These are phyloP conservation scores for Ogataea pignaliae DNA, from an alignment of 805 yeast species.

Conservation along the genomic window DNA sequence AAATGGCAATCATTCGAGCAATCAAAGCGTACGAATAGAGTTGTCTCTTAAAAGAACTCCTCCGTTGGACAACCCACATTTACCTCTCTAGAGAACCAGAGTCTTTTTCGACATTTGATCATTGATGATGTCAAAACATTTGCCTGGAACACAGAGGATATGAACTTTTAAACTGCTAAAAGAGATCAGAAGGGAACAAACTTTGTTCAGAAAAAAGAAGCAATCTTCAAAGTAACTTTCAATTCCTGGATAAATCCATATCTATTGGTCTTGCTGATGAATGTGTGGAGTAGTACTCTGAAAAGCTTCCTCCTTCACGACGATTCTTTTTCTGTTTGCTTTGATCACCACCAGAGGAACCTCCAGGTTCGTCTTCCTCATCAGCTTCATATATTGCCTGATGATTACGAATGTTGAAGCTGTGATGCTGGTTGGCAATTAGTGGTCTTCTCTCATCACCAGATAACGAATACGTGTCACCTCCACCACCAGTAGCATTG, in stretches of 20 bases:
- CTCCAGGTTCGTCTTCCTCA: slow-evolving; percentile 2
- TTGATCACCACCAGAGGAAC: not conserved
- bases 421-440: not conserved
- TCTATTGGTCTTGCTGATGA: slow-evolving; percentile 25
- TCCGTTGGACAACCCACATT: too few relatives aligned
- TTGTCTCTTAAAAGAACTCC: too few relatives aligned
- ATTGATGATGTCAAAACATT: too few relatives aligned
- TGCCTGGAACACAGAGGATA: too few relatives aligned
- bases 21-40: too few relatives aligned
- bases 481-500: not conserved
- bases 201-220: too few relatives aligned
- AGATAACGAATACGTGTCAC: too few relatives aligned
- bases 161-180: too few relatives aligned
- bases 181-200: too few relatives aligned
- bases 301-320: slow-evolving; percentile 13
- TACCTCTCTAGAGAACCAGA: too few relatives aligned
- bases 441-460: slow-evolving; percentile 12
- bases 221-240: not conserved
- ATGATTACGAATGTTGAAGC: not conserved
- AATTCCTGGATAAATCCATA: slow-evolving; percentile 4
- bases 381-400: slow-evolving; percentile 1
- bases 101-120: too few relatives aligned
- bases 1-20: too few relatives aligned
- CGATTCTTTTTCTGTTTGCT: not conserved
- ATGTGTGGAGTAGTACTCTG: slow-evolving; percentile 27